A percentile compares a stretch with the other conserved stretches of the same genome.
Conservation (phyloP, 768 basidiomycete genomes). For the Boletellus ananiceps region DNA sequence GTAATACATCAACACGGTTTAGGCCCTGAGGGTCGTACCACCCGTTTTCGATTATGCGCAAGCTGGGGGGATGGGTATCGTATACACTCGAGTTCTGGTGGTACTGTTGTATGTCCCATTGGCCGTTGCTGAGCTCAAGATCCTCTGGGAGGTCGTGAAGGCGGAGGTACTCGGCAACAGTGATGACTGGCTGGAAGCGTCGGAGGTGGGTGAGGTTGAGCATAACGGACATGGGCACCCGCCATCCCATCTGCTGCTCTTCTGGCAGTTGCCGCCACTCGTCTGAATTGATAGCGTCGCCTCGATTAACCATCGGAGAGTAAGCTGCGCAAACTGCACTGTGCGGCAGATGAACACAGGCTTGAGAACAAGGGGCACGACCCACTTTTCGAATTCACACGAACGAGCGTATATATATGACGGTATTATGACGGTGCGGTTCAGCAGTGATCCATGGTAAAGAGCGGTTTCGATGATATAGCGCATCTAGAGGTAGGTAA, state of each 20-base stretch:
- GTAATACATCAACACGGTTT: conserved; percentile 36
- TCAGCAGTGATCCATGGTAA: conserved; percentile 40
- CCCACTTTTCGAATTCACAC: conserved; percentile 35
- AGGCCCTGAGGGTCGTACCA: conserved; percentile 37
- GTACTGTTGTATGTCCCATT: conserved; percentile 35
- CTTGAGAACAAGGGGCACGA: neutral
- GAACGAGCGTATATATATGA: conserved; percentile 44
- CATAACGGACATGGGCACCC: conserved; percentile 37
- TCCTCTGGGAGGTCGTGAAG: conserved; percentile 35
- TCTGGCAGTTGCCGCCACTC: conserved; percentile 40
- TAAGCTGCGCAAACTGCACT: conserved; percentile 39
- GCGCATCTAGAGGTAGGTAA: conserved; percentile 33
- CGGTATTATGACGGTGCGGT: conserved; percentile 41
- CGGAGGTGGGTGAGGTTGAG: conserved; percentile 41
- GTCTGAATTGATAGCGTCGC: conserved; percentile 38
- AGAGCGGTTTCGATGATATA: conserved; percentile 46
- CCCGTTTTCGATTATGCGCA: conserved; percentile 35
- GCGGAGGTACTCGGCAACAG: conserved; percentile 40
- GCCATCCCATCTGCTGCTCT: conserved; percentile 35
- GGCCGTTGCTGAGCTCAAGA: conserved; percentile 35
- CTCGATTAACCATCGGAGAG: conserved; percentile 41
- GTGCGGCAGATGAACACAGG: neutral
- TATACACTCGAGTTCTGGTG: conserved; percentile 28
- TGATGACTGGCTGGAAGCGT: conserved; percentile 34
- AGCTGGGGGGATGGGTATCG: conserved; percentile 23